phyloP scores from a whole-genome alignment of 768 basidiomycete genomes.

The Suillus subaureus region DNA sequence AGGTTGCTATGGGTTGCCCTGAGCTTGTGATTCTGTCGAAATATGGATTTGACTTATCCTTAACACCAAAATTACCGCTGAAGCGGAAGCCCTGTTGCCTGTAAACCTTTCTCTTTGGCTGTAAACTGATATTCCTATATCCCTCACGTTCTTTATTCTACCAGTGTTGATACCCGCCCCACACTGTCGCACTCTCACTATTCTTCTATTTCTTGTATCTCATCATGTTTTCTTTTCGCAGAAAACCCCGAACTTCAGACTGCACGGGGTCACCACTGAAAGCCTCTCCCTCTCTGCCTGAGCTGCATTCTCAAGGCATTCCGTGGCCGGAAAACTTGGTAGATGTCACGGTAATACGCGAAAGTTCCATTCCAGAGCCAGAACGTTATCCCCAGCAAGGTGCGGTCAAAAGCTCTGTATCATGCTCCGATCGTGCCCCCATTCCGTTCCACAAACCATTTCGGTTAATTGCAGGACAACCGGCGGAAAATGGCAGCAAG shows the following conservation, averaged over 20 bases:
- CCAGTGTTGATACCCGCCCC: constrained; percentile 11
- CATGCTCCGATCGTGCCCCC: constrained; percentile 50
- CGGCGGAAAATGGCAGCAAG: constrained; percentile 41
- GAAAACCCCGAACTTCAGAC: constrained; percentile 54
- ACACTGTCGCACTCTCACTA: constrained; percentile 17
- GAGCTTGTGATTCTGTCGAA: constrained; percentile 1
- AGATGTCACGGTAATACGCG: constrained; percentile 66
- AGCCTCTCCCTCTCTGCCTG: constrained; percentile 80
- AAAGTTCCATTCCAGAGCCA: constrained; percentile 37
- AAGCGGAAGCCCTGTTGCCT: constrained; percentile 1
- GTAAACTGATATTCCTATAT: constrained; percentile 7
- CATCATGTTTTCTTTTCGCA: constrained; percentile 76
- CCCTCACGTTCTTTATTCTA: constrained; percentile 27
- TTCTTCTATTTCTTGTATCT: constrained; percentile 23
- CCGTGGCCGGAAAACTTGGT: constrained; percentile 87
- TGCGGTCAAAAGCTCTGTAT: constrained; percentile 71
- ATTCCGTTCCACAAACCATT: constrained; percentile 87
- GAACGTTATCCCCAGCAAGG: constrained; percentile 52
- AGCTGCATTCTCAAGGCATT: constrained; percentile 72
- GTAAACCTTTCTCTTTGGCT: constrained; percentile 19
- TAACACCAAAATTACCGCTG: constrained; percentile 17
- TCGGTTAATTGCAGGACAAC: constrained; percentile 48
- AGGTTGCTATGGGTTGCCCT: neutral
- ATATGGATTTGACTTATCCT: constrained; percentile 17
- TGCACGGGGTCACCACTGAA: constrained; percentile 50